These are phyloP conservation scores for Eucalyptus cloeziana DNA, from an alignment of 345 rosid genomes.

Conservation along the genomic window DNA sequence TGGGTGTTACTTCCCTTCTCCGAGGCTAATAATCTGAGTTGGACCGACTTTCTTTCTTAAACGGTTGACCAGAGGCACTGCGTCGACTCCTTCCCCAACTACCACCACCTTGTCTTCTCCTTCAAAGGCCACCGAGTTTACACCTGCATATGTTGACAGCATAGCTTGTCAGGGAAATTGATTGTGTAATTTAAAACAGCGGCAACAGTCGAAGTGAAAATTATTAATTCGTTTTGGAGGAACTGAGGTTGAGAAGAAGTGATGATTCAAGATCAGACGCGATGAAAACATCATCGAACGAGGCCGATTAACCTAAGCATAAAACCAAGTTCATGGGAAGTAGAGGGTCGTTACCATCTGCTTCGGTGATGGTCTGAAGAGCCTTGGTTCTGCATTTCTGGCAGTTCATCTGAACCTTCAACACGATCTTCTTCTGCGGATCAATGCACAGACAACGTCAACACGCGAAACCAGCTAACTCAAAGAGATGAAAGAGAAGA, in stretches of 20 bases:
- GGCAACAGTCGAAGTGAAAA: background rate
- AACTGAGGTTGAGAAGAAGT: background rate
- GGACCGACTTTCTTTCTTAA: constrained; percentile 41
- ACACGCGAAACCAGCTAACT: background rate
- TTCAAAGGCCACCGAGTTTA: constrained; percentile 22
- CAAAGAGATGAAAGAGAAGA: background rate
- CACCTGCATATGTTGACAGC: constrained; percentile 10
- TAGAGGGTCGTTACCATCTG: constrained; percentile 10
- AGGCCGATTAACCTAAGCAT: background rate
- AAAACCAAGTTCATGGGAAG: background rate
- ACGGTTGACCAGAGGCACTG: constrained; percentile 5
- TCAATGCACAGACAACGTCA: background rate
- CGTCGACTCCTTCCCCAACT: constrained; percentile 36
- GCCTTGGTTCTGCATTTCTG: constrained; percentile 31
- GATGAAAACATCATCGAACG: background rate
- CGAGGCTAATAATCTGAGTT: constrained; percentile 19
- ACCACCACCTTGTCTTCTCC: constrained; percentile 39
- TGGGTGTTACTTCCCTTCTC: background rate
- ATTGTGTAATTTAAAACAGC: background rate
- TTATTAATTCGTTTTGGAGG: background rate
- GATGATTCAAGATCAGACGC: background rate
- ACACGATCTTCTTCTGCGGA: background rate
- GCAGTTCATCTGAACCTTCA: constrained; percentile 16
- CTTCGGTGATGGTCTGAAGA: constrained; percentile 14
- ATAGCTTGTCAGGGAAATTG: background rate